Base-by-base conservation (phyloP, 495 filamentous ascomycete genomes). In the Tuber indicum region DNA sequence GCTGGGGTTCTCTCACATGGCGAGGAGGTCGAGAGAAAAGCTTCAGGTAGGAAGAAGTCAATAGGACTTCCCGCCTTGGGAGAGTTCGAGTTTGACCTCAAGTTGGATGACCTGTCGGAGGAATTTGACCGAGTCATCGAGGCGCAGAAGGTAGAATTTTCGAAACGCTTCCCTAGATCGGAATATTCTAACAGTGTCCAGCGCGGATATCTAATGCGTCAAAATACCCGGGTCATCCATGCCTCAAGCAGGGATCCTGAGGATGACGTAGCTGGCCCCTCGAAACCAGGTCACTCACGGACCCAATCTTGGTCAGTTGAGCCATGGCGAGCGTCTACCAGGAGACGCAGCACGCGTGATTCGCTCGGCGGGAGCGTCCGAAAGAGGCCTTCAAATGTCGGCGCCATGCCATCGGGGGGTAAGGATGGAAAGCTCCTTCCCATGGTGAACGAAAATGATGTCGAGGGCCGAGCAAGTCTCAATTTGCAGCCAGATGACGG, bases 171-270 rank as follows among this genome's bases (percentile, higher is more conserved):
- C 66, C 84, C 78, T 72, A 69, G 75, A 77, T 75, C 77, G 73
- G 72, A 62, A 78, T 78, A 42, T 78, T 81, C 92, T 94, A 90
- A 94, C 86, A 81, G 84, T 72, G 86, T 87, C 90, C 91, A 99
- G 96, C 93, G 96, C 87, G 96, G 96, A 36, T 99, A 99, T 81
- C 88, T 99, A 45, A 98, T 98, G 96, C 90, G 96, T 79, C 96
- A 99, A 79, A 99, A 98, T 84, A 98, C 96, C 26, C 98, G 97
- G 83, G 89, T 99, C 69, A 93, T 99, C 74, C 92, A 97, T 75
- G 96, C 96, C 0, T 91, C 88, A 76, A 97, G 91, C 83, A 90
- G 87, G 78, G 78, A 84, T 42, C 84, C 86, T 0, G 90, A 91
- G 75, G 86, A 87, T 78, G 87, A 88, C 26, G 85, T 86, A 1